Base-by-base conservation (phyloP, 495 filamentous ascomycete genomes). In the Margaritispora aquatica region DNA sequence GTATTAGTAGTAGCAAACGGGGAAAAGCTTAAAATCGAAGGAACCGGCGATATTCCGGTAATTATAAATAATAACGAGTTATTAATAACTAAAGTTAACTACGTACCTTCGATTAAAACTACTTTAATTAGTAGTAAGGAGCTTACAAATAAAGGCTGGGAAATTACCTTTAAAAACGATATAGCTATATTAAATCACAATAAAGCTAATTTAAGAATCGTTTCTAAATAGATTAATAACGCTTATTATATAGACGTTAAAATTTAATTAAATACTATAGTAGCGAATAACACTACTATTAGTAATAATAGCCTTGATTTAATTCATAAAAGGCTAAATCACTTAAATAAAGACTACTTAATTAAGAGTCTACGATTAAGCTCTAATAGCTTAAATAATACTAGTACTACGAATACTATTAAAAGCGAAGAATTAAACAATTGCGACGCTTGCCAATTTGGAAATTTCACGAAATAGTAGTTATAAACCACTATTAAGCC, bases 1-100 rank as follows among this genome's bases (percentile, higher is more conserved):
- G 41, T 17, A 53, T 46, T 53, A 9, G 22, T 31, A 7, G 22
- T 59, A 34, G 50, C 48, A 10, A 54, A 59, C 24, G 26, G 57
- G 10, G 26, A 26, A 23, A 52, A 53, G 23, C 0, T 59, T 52
- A 15, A 2, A 7, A 59, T 59, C 21, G n/a, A 31, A 53, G 27
- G 49, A 15, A 54, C 54, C 38, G 26, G 57, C 26, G 21, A 53
- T 53, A 59, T 59, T 23, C 48, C 48, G 52, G 22, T 59, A 26
- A 23, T 59, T 23, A 54, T 19, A 4, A 50, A 36, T 53, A 53
- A 53, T 47, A 53, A 44, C 26, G 57, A 53, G 22, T 34, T 59
- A 38, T 44, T 59, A 59, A 54, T 59, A n/a, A 59, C 17, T 4
- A 27, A 46, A 1, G 49, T 59, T 59, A 59, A 54, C 46, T 59